A percentile compares a stretch with the other conserved stretches of the same genome.
Evolutionary conservation across 164 flowering plant genomes (phyloP).

Genomic region (Kingdonia uniflora): DNA sequence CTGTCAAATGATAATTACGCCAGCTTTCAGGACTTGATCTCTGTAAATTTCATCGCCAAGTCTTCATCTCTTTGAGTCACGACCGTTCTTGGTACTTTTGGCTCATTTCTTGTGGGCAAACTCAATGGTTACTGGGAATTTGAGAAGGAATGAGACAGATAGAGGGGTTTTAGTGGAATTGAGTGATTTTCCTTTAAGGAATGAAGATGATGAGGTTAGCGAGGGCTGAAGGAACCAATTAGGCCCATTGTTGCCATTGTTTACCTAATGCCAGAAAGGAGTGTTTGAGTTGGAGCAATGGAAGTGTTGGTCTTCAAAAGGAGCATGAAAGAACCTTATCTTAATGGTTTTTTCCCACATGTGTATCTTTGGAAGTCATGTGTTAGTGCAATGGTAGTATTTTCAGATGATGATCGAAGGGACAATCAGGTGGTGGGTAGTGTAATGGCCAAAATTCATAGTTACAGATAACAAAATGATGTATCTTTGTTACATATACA

Average conservation of each 20-base stretch:
- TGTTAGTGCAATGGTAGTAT: too few relatives aligned
- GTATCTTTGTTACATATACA: too few relatives aligned
- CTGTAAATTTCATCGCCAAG: constrained; percentile 92
- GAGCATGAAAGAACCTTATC: too few relatives aligned
- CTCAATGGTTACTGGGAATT: constrained; percentile 49
- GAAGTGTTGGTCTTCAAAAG: too few relatives aligned
- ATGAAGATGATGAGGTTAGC: background rate
- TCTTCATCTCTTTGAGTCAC: constrained; percentile 73
- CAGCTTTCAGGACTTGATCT: constrained; percentile 85
- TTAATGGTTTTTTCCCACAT: too few relatives aligned
- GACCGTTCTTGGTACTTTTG: constrained; percentile 94
- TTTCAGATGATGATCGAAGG: too few relatives aligned
- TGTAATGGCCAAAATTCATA: too few relatives aligned
- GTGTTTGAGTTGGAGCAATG: too few relatives aligned
- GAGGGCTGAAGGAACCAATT: background rate
- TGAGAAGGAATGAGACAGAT: constrained; percentile 28
- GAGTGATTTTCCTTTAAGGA: background rate
- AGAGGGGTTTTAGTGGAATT: background rate
- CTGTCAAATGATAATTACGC: constrained; percentile 81
- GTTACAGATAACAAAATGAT: too few relatives aligned
- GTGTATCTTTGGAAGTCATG: too few relatives aligned
- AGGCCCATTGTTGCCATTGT: background rate
- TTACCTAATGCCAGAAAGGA: too few relatives aligned
- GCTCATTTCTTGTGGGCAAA: constrained; percentile 96
- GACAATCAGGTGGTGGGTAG: too few relatives aligned